Evolutionary conservation across 2,329 filamentous ascomycete genomes (phyloP).

Genomic region (Dichotomopilus funicola): DNA sequence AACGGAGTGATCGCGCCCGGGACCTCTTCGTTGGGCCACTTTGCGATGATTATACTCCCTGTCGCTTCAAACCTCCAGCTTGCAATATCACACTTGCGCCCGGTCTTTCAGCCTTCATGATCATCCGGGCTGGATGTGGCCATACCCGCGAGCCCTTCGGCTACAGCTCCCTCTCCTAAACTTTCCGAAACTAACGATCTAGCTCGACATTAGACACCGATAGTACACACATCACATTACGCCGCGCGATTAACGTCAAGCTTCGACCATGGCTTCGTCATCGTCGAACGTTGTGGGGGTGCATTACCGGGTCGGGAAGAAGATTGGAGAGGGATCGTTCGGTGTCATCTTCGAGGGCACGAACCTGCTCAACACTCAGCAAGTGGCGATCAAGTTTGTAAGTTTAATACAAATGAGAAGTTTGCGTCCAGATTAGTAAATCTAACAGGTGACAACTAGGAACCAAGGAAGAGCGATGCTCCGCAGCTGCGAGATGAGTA

Average conservation of each 20-base stretch:
- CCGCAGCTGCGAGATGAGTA: conserved; percentile 98
- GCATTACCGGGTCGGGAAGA: conserved; percentile 98
- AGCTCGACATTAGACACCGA: conserved; percentile 2
- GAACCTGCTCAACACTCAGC: conserved; percentile 97
- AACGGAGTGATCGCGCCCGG: background rate
- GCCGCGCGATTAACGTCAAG: conserved; percentile 2
- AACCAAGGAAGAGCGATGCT: conserved; percentile 97
- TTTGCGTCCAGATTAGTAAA: background rate
- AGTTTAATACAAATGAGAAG: conserved; percentile 34
- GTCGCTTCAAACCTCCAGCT: background rate
- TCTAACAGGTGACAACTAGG: conserved; percentile 43
- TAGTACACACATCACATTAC: background rate
- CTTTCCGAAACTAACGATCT: background rate
- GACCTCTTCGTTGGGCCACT: background rate
- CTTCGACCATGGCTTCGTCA: conserved; percentile 65
- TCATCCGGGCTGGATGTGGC: background rate
- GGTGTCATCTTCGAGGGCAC: conserved; percentile 98
- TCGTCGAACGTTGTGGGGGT: conserved; percentile 97
- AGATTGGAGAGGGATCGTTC: conserved; percentile 97
- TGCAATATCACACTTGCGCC: background rate
- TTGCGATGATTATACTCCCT: background rate
- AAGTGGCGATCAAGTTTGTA: conserved; percentile 99
- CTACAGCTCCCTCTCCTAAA: background rate
- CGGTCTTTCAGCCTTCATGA: background rate
- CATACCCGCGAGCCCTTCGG: background rate